Evolutionary conservation across 345 rosid genomes (phyloP), one percentile per base, ranked within the genome.

Genomic region (Stellera chamaejasme): DNA sequence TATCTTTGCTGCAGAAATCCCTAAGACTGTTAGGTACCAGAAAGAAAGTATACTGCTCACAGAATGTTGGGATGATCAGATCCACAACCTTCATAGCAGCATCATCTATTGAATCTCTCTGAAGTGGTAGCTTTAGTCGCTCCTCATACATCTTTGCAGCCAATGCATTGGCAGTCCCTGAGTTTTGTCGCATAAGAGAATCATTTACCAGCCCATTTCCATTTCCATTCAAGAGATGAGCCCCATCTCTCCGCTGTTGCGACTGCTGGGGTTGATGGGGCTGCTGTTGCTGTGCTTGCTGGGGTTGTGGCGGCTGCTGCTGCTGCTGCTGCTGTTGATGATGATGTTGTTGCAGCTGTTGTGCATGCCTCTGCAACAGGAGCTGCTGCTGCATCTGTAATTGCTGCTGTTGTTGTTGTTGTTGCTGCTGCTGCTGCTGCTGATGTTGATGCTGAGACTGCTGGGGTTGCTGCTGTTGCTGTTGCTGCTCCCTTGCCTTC

Each of bases 341-440:
- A 2, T 77, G 82, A 28, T 74, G 79, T 46, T 75, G 87, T 0
- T 73, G 80, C 6, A 68, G 86, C 19, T 74, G 81, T n/a, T 79
- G 88, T 2, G 67, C 74, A 0, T 77, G 83, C 25, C 79, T 75
- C 43, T 80, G 90, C 59, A 73, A 61, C 4, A 72, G 56, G 14
- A 77, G 70, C 48, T 83, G 90, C 48, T 83, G 90, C 27, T 78
- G 87, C 58, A 73, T 72, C 42, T 78, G 90, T 39, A 64, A 59
- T 41, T 75, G 88, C 10, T 66, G 78, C 1, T 71, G 75, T 5
- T 74, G 78, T 10, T 75, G 85, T 19, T 71, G 77, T 25, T 62
- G 73, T 45, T 71, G 75, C 4, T 71, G 78, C 12, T 75, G 85
- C n/a, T n/a, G n/a, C n/a, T n/a, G n/a, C n/a, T n/a, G n/a, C n/a